A percentile compares a stretch with the other conserved stretches of the same genome.
These are phyloP conservation scores for Cubamyces sp. DNA, from an alignment of 768 basidiomycete genomes.

Conservation along the genomic window DNA sequence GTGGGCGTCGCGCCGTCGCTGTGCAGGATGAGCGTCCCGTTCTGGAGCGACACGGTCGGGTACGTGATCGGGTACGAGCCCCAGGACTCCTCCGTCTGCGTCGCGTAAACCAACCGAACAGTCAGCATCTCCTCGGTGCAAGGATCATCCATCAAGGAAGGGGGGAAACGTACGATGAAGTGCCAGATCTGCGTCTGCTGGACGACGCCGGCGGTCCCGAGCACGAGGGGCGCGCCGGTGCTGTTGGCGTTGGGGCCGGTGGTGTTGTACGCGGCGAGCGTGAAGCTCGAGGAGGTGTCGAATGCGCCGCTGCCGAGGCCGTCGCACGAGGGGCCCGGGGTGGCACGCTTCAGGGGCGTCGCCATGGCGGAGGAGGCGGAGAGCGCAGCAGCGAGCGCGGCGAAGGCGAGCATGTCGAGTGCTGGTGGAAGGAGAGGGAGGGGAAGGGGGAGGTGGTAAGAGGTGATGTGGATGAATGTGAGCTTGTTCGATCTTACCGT, in stretches of 20 bases:
- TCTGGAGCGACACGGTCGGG: slow-evolving; percentile 43
- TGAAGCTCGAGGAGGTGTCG: slow-evolving; percentile 45
- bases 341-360: slow-evolving; percentile 13
- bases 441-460: background rate
- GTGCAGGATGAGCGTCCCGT: slow-evolving; percentile 45
- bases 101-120: background rate
- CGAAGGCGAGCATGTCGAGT: slow-evolving; percentile 22
- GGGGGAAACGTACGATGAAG: slow-evolving; percentile 43
- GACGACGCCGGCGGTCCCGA: slow-evolving; percentile 38
- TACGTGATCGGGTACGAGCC: slow-evolving; percentile 52
- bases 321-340: slow-evolving; percentile 26
- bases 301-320: slow-evolving; percentile 29
- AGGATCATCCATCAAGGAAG: background rate
- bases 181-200: slow-evolving; percentile 44
- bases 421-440: background rate
- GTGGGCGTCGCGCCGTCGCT: slow-evolving; percentile 32
- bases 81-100: slow-evolving; percentile 48
- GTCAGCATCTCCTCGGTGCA: background rate
- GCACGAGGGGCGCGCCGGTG: slow-evolving; percentile 52
- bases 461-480: background rate
- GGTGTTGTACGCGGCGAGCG: slow-evolving; percentile 48
- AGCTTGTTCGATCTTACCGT: too few species aligned
- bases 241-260: slow-evolving; percentile 46
- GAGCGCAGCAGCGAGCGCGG: slow-evolving; percentile 10
- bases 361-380: slow-evolving; percentile 13